Evolutionary conservation across 768 basidiomycete genomes (phyloP).

Genomic region (Mycena polygramma): DNA sequence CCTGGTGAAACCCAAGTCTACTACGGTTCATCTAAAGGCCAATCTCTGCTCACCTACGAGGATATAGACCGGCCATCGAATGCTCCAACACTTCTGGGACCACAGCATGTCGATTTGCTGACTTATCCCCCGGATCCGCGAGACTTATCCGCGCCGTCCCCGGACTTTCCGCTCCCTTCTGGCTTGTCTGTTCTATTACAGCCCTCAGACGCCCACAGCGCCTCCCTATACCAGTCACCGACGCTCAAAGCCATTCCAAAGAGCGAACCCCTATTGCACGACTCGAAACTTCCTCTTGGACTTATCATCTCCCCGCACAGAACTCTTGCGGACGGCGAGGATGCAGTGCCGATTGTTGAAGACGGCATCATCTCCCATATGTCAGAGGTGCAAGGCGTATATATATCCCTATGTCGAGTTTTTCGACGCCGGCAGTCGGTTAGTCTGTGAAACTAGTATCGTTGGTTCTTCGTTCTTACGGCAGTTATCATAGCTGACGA

Average conservation of each 20-base stretch:
- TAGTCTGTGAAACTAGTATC: conserved; percentile 36
- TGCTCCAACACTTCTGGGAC: conserved; percentile 54
- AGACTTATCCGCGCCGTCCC: conserved; percentile 64
- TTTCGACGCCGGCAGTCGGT: conserved; percentile 73
- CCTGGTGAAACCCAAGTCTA: conserved; percentile 68
- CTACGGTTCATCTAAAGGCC: conserved; percentile 47
- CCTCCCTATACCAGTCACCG: conserved; percentile 68
- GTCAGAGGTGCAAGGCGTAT: conserved; percentile 70
- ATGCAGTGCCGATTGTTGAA: conserved; percentile 61
- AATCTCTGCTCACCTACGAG: conserved; percentile 27
- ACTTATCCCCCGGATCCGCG: conserved; percentile 67
- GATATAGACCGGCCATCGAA: conserved; percentile 37
- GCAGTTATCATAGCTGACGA: conserved; percentile 60
- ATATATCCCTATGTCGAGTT: conserved; percentile 78
- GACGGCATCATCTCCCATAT: conserved; percentile 73
- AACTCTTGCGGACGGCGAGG: conserved; percentile 62
- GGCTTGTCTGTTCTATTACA: conserved; percentile 45
- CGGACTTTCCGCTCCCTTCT: conserved; percentile 67
- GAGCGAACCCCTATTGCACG: conserved; percentile 65
- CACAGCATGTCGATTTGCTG: conserved; percentile 61
- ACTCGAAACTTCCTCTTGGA: conserved; percentile 70
- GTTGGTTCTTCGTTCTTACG: too few species aligned
- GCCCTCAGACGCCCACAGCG: conserved; percentile 55
- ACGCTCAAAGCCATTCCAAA: conserved; percentile 72
- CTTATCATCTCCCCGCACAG: conserved; percentile 71